Evolutionary conservation across 176 grass and related monocot species (phyloP).

Genomic region (Cenchrus fungigraminus): DNA sequence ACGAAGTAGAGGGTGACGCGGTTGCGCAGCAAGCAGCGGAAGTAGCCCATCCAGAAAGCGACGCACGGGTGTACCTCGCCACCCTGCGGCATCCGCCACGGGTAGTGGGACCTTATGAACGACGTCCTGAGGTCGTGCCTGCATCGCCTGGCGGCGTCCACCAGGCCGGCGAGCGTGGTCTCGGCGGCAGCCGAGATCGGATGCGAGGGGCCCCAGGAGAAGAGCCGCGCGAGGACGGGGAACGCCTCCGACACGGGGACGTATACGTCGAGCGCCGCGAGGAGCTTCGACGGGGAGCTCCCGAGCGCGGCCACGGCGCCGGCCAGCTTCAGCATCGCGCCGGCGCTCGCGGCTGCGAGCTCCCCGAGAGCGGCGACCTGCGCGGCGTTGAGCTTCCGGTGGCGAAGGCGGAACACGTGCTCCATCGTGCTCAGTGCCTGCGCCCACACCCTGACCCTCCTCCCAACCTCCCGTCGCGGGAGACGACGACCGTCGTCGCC

Average conservation of each 20-base stretch:
- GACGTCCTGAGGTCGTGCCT: no score
- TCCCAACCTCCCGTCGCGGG: conserved; percentile 38
- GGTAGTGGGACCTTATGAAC: conserved; percentile 16
- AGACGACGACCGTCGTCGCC: not conserved
- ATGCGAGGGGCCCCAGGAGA: conserved; percentile 42
- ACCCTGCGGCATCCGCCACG: conserved; percentile 50
- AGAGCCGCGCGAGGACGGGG: conserved; percentile 42
- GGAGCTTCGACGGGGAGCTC: conserved; percentile 42
- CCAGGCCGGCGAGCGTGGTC: conserved; percentile 1
- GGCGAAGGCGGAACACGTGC: conserved; percentile 33
- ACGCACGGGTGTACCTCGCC: conserved; percentile 60
- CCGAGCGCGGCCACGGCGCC: not conserved
- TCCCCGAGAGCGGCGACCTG: conserved; percentile 34
- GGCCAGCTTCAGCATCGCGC: conserved; percentile 42
- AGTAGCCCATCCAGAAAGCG: conserved; percentile 50
- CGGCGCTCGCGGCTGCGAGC: conserved; percentile 25
- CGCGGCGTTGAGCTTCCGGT: conserved; percentile 1
- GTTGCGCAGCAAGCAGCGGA: conserved; percentile 47
- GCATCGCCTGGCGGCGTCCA: no score
- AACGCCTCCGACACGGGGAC: conserved; percentile 37
- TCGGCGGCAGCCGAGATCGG: conserved; percentile 10
- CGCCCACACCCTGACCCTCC: conserved; percentile 38
- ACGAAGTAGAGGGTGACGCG: conserved; percentile 40
- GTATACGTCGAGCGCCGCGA: conserved; percentile 45
- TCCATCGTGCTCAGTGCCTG: conserved; percentile 39